These are phyloP conservation scores for Fusarium sororula DNA, from an alignment of 2,329 filamentous ascomycete genomes.

Conservation along the genomic window DNA sequence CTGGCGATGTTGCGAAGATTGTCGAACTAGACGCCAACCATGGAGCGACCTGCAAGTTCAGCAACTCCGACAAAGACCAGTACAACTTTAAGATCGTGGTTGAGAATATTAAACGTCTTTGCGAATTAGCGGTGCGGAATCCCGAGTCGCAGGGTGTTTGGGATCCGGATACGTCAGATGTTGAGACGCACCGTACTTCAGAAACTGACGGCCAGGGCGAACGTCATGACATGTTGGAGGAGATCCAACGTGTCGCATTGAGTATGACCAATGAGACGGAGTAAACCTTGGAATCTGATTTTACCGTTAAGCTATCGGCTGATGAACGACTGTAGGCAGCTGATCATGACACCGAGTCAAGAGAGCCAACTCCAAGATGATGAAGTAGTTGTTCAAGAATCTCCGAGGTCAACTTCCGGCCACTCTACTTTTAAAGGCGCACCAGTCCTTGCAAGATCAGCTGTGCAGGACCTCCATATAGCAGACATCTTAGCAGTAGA, in stretches of 20 bases:
- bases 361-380: not conserved
- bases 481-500: accelerated
- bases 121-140: accelerated
- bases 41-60: not conserved
- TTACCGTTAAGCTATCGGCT: accelerated
- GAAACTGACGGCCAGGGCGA: not conserved
- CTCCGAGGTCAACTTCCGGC: too few species aligned
- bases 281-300: accelerated
- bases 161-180: accelerated
- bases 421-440: accelerated
- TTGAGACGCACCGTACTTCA: not conserved
- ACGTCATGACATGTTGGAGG: not conserved
- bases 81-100: not conserved
- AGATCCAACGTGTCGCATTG: not conserved
- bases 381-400: accelerated
- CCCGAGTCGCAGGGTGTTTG: accelerated
- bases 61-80: not conserved
- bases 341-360: not conserved
- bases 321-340: not conserved
- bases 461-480: accelerated
- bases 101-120: not conserved
- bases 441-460: accelerated
- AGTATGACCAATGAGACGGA: accelerated
- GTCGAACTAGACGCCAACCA: not conserved
- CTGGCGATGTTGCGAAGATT: not conserved